These are phyloP conservation scores for Coelomomyces lativittatus DNA, from an alignment of 371 early-diverging fungal species.

Conservation along the genomic window DNA sequence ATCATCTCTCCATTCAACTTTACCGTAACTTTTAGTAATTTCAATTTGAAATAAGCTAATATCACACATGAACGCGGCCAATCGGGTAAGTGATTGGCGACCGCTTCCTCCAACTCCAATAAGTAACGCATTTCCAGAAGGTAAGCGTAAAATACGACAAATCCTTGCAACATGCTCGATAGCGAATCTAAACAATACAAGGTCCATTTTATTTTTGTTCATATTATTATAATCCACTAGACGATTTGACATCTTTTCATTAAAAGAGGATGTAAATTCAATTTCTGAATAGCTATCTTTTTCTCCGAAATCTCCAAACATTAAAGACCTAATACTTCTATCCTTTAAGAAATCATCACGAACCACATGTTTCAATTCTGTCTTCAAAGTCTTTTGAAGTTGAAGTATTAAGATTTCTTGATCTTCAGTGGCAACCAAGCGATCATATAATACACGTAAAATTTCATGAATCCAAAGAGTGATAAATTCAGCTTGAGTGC, in stretches of 20 bases:
- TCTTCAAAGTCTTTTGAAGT: constrained; percentile 20
- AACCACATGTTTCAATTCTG: constrained; percentile 27
- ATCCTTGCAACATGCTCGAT: constrained; percentile 36
- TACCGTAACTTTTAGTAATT: constrained; percentile 26
- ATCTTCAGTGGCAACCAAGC: constrained; percentile 16
- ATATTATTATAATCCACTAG: constrained; percentile 35
- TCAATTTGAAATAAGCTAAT: constrained; percentile 39
- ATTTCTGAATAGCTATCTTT: constrained; percentile 22
- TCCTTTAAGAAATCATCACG: constrained; percentile 33
- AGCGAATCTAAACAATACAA: constrained; percentile 39
- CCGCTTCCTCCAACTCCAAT: constrained; percentile 41
- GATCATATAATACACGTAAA: constrained; percentile 32
- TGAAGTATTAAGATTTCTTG: constrained; percentile 4
- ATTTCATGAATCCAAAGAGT: constrained; percentile 33
- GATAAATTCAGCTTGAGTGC: constrained; percentile 16
- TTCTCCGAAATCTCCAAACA: constrained; percentile 18
- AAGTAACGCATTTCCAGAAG: constrained; percentile 30
- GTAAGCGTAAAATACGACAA: constrained; percentile 32
- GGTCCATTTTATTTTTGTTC: constrained; percentile 23
- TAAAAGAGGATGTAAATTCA: constrained; percentile 20
- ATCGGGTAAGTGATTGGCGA: constrained; percentile 26
- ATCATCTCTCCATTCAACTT: constrained; percentile 37
- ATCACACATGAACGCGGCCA: constrained; percentile 39
- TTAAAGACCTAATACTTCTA: constrained; percentile 17
- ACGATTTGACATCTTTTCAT: constrained; percentile 24